A percentile compares a stretch with the other conserved stretches of the same genome.
Conservation (phyloP, 495 filamentous ascomycete genomes). For the Aspergillus ostianus region DNA sequence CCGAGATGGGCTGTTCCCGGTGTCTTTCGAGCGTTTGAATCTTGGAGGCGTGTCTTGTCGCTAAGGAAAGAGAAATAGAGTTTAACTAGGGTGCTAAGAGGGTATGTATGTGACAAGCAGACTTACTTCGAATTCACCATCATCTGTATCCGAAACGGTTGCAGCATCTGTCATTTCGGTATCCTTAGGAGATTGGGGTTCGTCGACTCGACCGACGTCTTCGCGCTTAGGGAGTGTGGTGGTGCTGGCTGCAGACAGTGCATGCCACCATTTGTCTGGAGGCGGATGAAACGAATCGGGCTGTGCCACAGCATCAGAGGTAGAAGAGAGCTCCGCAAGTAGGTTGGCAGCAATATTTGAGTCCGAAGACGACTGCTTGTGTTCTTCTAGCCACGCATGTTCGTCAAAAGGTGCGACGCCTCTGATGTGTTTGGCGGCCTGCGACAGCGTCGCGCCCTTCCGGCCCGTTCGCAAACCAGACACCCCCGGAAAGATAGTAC, state of each 20-base stretch:
- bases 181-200: conserved; percentile 4
- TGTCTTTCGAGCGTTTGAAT: conserved; percentile 20
- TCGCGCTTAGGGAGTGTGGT: conserved; percentile 2
- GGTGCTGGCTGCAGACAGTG: conserved; percentile 19
- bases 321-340: conserved; percentile 22
- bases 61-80: conserved; percentile 18
- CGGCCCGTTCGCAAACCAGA: conserved; percentile 40
- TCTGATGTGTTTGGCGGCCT: conserved; percentile 42
- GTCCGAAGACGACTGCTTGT: conserved; percentile 16
- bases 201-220: conserved; percentile 3
- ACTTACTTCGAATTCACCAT: conserved; percentile 41
- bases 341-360: conserved; percentile 27
- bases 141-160: conserved; percentile 24
- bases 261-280: conserved; percentile 41
- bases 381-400: conserved; percentile 36
- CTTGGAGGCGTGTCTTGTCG: conserved; percentile 40
- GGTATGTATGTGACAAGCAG: neutral
- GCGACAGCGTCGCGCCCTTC: conserved; percentile 33
- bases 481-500: conserved; percentile 66
- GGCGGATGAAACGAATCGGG: conserved; percentile 18
- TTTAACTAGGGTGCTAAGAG: neutral
- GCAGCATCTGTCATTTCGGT: conserved; percentile 19
- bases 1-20: neutral
- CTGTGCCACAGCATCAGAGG: conserved; percentile 1
- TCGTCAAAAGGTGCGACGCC: conserved; percentile 49